Evolutionary conservation across 2,329 filamentous ascomycete species (phyloP).

Genomic region (Amesomyces nigricolor): DNA sequence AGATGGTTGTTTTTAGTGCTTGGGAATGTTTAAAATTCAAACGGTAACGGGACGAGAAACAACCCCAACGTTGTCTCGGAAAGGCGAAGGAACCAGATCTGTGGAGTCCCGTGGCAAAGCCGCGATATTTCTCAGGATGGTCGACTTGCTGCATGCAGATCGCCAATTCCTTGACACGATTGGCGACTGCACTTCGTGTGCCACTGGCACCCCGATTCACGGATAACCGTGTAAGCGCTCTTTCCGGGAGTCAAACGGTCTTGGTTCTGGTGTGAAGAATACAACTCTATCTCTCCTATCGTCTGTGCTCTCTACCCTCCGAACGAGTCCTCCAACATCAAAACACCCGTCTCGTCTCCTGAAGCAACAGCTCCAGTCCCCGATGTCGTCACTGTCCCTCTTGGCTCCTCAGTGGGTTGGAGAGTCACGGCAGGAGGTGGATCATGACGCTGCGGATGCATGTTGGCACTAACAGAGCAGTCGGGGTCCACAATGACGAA

Average conservation of each 20-base stretch:
- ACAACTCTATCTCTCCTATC: too few relatives aligned
- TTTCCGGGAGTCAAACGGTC: too few relatives aligned
- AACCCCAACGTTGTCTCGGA: neutral
- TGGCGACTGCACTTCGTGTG: neutral
- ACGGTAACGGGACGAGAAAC: neutral
- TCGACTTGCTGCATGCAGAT: conserved; percentile 15
- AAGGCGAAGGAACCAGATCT: neutral
- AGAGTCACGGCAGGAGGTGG: neutral
- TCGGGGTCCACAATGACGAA: conserved; percentile 15
- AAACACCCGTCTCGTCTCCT: too few relatives aligned
- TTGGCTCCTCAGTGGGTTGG: neutral
- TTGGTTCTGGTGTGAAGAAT: too few relatives aligned
- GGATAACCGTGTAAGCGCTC: neutral
- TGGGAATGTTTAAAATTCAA: neutral
- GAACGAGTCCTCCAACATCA: too few relatives aligned
- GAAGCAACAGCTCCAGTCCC: too few relatives aligned
- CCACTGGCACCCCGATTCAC: neutral
- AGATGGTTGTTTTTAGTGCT: neutral
- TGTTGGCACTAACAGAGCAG: neutral
- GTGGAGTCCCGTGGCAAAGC: conserved; percentile 13
- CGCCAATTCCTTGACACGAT: conserved; percentile 11
- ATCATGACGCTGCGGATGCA: conserved; percentile 9
- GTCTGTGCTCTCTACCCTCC: too few relatives aligned
- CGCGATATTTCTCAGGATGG: conserved; percentile 6
- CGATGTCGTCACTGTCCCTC: conserved; percentile 1